phyloP scores from a whole-genome alignment of 768 basidiomycete species.

The Psilocybe cubensis region DNA sequence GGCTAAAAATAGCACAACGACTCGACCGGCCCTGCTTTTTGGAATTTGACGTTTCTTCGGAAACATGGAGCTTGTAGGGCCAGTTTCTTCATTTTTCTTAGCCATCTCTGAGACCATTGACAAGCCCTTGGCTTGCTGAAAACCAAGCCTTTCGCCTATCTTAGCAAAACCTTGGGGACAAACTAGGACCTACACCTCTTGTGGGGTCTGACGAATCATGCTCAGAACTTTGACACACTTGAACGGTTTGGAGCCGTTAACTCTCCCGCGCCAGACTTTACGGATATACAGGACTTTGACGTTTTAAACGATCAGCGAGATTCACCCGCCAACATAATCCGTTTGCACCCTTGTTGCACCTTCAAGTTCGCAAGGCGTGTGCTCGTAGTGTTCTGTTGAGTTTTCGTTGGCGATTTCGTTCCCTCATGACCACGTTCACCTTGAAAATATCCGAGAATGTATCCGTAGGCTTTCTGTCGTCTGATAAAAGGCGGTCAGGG shows the following conservation, averaged over 20 bases:
- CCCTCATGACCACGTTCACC: conserved; percentile 9
- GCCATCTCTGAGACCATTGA: background rate
- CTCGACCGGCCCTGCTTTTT: background rate
- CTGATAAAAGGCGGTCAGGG: conserved; percentile 9
- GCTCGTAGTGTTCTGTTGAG: too few species aligned
- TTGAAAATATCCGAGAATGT: conserved; percentile 15
- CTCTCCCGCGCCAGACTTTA: background rate
- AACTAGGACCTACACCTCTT: background rate
- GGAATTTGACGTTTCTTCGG: conserved; percentile 2
- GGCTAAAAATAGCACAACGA: background rate
- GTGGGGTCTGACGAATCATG: too few species aligned
- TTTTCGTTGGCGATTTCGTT: background rate
- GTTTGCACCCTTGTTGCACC: background rate
- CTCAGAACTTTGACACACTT: too few species aligned
- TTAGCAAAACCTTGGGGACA: background rate
- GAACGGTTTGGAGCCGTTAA: too few species aligned
- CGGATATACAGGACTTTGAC: background rate
- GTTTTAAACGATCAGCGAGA: background rate
- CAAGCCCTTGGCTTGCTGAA: background rate
- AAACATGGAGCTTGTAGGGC: background rate
- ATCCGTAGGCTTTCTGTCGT: background rate
- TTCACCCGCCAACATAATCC: background rate
- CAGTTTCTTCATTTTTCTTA: background rate
- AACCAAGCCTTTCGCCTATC: background rate
- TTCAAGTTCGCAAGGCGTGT: too few species aligned